A percentile compares a stretch with the other conserved stretches of the same genome.
Conservation (phyloP, 2,329 filamentous ascomycete species). For the Trichoderma atrobrunneum region DNA sequence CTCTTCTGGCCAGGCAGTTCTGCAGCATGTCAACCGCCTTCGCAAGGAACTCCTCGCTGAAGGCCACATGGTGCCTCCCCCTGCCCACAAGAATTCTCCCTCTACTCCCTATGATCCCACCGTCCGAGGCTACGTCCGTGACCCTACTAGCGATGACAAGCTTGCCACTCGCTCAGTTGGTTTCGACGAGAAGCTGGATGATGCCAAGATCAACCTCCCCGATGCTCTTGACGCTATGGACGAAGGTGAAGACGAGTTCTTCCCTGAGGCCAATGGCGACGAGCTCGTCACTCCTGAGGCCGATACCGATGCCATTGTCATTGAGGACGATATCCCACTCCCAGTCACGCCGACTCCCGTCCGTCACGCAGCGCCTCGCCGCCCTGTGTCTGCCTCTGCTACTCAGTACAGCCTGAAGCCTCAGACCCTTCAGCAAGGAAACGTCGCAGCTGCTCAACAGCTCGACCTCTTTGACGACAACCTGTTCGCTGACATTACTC, state of each 20-base stretch:
- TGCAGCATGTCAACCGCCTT: constrained; percentile 38
- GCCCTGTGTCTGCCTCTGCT: neutral
- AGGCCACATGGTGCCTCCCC: constrained; percentile 43
- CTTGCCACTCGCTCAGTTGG: constrained; percentile 30
- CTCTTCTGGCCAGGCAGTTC: constrained; percentile 38
- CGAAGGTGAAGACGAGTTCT: constrained; percentile 17
- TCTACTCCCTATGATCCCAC: constrained; percentile 24
- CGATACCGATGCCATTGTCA: neutral
- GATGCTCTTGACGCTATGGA: constrained; percentile 20
- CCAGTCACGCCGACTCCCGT: constrained; percentile 21
- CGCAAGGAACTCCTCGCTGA: constrained; percentile 36
- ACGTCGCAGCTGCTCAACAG: neutral
- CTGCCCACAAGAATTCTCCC: constrained; percentile 27
- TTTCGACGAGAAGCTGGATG: constrained; percentile 34
- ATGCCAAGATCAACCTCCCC: constrained; percentile 33
- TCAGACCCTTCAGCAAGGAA: neutral
- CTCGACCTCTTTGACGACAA: neutral
- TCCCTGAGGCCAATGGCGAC: constrained; percentile 9
- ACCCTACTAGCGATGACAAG: constrained; percentile 27
- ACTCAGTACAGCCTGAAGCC: neutral
- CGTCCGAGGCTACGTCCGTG: constrained; percentile 36
- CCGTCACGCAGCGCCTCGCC: constrained; percentile 6
- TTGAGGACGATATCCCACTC: neutral
- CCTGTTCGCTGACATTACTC: neutral
- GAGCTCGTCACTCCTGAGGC: neutral